A percentile compares a stretch with the other conserved stretches of the same genome.
phyloP scores from a whole-genome alignment of 345 rosid genomes.

The Laguncularia racemosa region DNA sequence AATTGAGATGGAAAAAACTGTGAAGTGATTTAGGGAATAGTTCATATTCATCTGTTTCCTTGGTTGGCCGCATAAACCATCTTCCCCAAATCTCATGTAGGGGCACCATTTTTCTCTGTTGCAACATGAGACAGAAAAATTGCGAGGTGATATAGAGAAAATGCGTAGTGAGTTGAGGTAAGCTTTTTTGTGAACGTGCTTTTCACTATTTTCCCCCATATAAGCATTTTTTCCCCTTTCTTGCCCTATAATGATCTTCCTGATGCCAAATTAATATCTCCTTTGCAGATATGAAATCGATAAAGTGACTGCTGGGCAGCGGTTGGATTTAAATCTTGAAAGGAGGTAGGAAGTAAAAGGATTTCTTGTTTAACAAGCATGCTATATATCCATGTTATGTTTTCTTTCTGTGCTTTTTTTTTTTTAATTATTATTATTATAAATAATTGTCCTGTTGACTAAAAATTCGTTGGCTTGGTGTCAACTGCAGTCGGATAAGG shows the following conservation, averaged over 20 bases:
- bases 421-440: not conserved
- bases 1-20: too few species aligned
- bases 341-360: slow-evolving; percentile 45
- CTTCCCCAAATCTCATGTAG: slow-evolving; percentile 28
- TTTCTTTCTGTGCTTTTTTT: not conserved
- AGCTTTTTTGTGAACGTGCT: not conserved
- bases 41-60: too few species aligned
- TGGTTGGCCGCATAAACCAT: not conserved
- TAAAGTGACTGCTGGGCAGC: slow-evolving; percentile 81
- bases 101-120: slow-evolving; percentile 62
- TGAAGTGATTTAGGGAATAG: too few species aligned
- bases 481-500: slow-evolving; percentile 51
- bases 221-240: too few species aligned
- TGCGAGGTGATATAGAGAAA: slow-evolving; percentile 66
- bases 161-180: slow-evolving; percentile 75
- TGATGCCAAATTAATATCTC: not conserved
- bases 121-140: slow-evolving; percentile 87
- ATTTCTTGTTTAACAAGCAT: not conserved
- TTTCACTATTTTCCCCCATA: too few species aligned
- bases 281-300: slow-evolving; percentile 72
- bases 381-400: too few species aligned
- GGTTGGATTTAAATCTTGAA: slow-evolving; percentile 93
- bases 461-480: too few species aligned
- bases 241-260: too few species aligned
- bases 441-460: too few species aligned